Base-by-base conservation (phyloP, 129 eudicot genomes). In the Flaveria trinervia region DNA sequence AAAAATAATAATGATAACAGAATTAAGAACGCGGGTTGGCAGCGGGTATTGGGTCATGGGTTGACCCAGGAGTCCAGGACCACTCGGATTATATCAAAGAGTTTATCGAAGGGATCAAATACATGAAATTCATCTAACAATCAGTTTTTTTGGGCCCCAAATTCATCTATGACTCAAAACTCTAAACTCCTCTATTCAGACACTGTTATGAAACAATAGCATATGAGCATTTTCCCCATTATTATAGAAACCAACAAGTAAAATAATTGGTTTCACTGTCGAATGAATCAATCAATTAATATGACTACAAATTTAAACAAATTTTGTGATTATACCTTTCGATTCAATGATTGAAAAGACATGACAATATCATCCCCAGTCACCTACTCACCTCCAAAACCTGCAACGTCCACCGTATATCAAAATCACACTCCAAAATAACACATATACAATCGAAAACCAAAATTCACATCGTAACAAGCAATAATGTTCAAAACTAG, bases 261-360 rank as follows among this genome's bases (percentile, higher is more conserved):
- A 9, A 18, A 52, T 1, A 61, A 26, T 7, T n/a, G 2, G 46
- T 73, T 65, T 44, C 12, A 48, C 51, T 7, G 61, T 80, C 43
- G 18, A 67, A 80, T 54, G 64, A 80, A 52, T 26, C 23, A 43
- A 51, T 45, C 79, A 80, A 52, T 18, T 45, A 70, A 80, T 62
- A 20, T 73, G 79, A 80, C 78, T 64, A 52, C 20, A 72, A 60
- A 64, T 73, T n/a, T 79, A 30, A n/a, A 65, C 44, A 26, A 68
- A 51, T 52, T 65, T 73, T 66, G 54, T 66, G 68, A 59, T 77
- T n/a, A 77, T 55, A 68, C 81, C 68, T 77, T 77, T 68, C 60
- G 44, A 43, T n/a, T 39, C 46, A 23, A 52, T 11, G 49, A 15
- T 49, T 36, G 79, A 79, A 64, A 79, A 33, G 83, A 72, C 73